Evolutionary conservation across 2,329 filamentous ascomycete genomes (phyloP).

Genomic region (Bisporella sp.): DNA sequence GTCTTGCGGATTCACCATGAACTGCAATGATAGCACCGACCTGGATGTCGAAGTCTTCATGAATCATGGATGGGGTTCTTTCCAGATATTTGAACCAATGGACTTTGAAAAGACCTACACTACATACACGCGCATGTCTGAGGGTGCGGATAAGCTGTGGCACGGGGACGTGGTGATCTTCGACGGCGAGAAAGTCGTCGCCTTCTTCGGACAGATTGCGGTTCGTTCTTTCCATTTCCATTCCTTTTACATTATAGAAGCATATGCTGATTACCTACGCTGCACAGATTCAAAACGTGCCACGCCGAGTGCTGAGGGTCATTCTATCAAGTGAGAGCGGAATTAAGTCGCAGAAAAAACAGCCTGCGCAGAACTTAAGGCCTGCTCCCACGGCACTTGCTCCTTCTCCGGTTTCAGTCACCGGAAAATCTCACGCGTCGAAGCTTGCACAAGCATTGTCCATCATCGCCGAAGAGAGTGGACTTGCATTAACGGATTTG

Average conservation of each 20-base stretch:
- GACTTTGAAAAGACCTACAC: constrained; percentile 40
- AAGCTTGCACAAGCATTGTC: neutral
- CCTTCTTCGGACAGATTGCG: neutral
- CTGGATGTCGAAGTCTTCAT: constrained; percentile 49
- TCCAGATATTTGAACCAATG: constrained; percentile 41
- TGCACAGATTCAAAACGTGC: neutral
- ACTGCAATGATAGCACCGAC: constrained; percentile 47
- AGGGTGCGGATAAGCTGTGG: constrained; percentile 19
- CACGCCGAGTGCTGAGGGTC: neutral
- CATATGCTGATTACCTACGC: neutral
- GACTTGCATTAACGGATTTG: neutral
- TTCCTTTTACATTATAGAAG: neutral
- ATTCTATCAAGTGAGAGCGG: constrained; percentile 25
- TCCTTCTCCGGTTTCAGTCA: neutral
- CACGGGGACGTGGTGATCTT: neutral
- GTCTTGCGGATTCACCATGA: constrained; percentile 51
- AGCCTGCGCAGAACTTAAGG: neutral
- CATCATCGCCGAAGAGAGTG: neutral
- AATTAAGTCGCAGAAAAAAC: too few relatives aligned
- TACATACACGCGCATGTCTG: constrained; percentile 45
- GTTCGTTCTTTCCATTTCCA: neutral
- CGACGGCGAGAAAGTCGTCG: neutral
- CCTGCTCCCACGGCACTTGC: neutral
- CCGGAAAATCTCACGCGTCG: neutral
- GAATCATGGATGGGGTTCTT: constrained; percentile 49